Percentiles rank a stretch among this genome's conserved stretches.
These are phyloP conservation scores for Lactifluus piperatus DNA, from an alignment of 768 basidiomycete species.

Conservation along the genomic window DNA sequence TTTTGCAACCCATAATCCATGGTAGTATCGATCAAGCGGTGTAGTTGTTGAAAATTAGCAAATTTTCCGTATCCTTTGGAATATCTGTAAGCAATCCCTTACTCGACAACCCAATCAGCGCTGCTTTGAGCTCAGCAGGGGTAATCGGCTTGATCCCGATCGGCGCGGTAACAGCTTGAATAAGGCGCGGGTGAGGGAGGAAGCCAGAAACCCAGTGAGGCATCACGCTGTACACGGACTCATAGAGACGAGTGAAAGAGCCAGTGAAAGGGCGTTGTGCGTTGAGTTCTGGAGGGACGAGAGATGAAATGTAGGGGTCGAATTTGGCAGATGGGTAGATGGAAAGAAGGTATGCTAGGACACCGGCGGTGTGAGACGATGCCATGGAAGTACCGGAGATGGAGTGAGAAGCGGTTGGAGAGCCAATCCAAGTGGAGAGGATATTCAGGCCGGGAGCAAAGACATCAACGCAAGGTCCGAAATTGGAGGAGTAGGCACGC, in stretches of 20 bases:
- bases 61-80: slow-evolving; percentile 51
- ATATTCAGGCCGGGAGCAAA: slow-evolving; percentile 90
- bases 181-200: slow-evolving; percentile 43
- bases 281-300: slow-evolving; percentile 30
- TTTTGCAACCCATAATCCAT: too few species aligned
- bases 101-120: slow-evolving; percentile 54
- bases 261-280: slow-evolving; percentile 29
- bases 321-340: slow-evolving; percentile 64
- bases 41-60: slow-evolving; percentile 44
- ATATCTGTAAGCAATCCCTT: slow-evolving; percentile 37
- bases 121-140: slow-evolving; percentile 69
- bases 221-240: slow-evolving; percentile 41
- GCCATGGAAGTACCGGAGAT: slow-evolving; percentile 93
- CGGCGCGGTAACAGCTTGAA: slow-evolving; percentile 32
- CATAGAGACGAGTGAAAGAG: slow-evolving; percentile 40
- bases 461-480: slow-evolving; percentile 83
- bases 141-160: slow-evolving; percentile 39
- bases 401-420: slow-evolving; percentile 46
- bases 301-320: slow-evolving; percentile 35
- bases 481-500: slow-evolving; percentile 90
- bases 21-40: too few species aligned
- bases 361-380: slow-evolving; percentile 79
- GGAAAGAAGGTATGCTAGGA: slow-evolving; percentile 83
- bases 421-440: slow-evolving; percentile 71
- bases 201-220: slow-evolving; percentile 47